Evolutionary conservation across 305 asterid genomes (phyloP).

Genomic region (Solanum hybrid): DNA sequence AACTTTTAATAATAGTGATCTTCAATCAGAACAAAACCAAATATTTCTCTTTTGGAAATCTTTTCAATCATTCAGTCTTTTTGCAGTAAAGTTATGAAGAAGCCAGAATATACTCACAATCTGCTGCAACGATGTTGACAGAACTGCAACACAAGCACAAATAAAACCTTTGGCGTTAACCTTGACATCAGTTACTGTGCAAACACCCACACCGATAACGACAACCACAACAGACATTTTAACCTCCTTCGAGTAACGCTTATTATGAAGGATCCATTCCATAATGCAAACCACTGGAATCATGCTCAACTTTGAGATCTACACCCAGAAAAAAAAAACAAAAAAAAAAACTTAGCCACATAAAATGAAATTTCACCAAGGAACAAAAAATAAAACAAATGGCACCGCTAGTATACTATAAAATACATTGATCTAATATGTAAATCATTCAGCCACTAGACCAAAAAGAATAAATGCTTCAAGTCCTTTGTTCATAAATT

Average conservation of each 20-base stretch:
- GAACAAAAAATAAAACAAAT: neutral
- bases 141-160: constrained; percentile 82
- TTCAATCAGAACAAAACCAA: neutral
- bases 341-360: neutral
- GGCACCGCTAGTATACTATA: neutral
- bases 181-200: constrained; percentile 92
- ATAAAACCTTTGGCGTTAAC: constrained; percentile 74
- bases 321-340: constrained; percentile 7
- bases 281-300: constrained; percentile 86
- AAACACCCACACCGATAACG: constrained; percentile 92
- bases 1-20: neutral
- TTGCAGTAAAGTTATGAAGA: neutral
- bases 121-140: constrained; percentile 89
- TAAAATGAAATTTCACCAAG: neutral
- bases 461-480: neutral
- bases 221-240: constrained; percentile 78
- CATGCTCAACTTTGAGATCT: constrained; percentile 97
- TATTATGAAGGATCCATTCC: constrained; percentile 91
- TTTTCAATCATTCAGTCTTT: neutral
- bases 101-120: constrained; percentile 47
- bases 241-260: constrained; percentile 70
- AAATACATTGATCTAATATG: neutral
- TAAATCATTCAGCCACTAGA: neutral
- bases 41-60: neutral
- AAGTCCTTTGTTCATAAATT: neutral